Evolutionary conservation across 1,284 basidiomycete species (phyloP).

Genomic region (Ustilago xerochloae): DNA sequence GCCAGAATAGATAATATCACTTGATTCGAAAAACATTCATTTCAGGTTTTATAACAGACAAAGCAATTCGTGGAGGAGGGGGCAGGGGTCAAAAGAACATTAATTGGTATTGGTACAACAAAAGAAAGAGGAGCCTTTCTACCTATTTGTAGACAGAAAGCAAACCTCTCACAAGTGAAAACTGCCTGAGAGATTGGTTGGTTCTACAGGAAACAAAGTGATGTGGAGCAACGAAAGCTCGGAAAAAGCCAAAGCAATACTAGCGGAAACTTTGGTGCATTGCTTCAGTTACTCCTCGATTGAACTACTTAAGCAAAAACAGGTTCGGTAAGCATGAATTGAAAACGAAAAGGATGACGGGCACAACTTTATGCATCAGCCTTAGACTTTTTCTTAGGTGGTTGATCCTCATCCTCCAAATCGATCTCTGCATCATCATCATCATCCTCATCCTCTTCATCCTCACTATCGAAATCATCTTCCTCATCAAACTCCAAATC

Average conservation of each 20-base stretch:
- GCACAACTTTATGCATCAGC: conserved; percentile 40
- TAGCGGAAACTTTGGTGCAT: too few species aligned
- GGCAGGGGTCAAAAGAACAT: background rate
- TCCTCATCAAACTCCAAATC: conserved; percentile 56
- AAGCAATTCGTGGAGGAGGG: too few species aligned
- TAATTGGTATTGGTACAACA: conserved; percentile 26
- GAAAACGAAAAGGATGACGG: background rate
- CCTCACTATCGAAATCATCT: conserved; percentile 56
- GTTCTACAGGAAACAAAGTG: conserved; percentile 14
- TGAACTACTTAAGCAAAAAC: too few species aligned
- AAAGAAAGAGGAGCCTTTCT: background rate
- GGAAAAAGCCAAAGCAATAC: background rate
- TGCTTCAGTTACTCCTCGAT: too few species aligned
- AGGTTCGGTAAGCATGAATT: too few species aligned
- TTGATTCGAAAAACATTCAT: too few species aligned
- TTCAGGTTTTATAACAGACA: too few species aligned
- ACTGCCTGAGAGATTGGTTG: conserved; percentile 6
- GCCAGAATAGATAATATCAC: too few species aligned
- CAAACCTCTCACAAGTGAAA: too few species aligned
- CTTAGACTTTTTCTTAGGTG: conserved; percentile 62
- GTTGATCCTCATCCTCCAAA: conserved; percentile 60
- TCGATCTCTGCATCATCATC: conserved; percentile 64
- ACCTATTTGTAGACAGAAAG: too few species aligned
- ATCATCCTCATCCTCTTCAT: conserved; percentile 63
- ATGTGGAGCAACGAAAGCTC: background rate